Evolutionary conservation across 805 yeast genomes (phyloP), one percentile per base, ranked within the genome.

Genomic region (Kurtzmaniella cleridarum): DNA sequence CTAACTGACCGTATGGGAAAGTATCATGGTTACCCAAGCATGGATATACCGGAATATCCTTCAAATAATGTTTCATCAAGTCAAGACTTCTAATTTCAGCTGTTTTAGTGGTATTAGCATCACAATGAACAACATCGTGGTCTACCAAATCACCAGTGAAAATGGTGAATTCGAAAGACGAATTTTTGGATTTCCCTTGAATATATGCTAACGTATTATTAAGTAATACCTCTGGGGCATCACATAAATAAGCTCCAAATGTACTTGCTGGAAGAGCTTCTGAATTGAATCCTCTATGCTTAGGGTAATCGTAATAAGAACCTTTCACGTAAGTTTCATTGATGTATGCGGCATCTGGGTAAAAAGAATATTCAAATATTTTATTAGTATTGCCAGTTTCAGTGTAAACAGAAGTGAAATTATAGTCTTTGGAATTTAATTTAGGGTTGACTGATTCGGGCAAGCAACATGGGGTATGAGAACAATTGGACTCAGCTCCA

Each of bases 101-200:
- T 7, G 72, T 85, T 6, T 69, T 86, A 44, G 85, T 89, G 42
- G 77, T 74, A 31, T 79, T 84, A 33, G 74, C 65, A 35, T 73
- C 72, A 50, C 72, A 68, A 34, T 69, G 66, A 10, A 64, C 51
- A 41, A 73, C 77, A 47, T 76, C 80, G 51, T 82, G 90, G 54
- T 82, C 88, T 39, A 81, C 82, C 53, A 81, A 66, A 51, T 82
- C 90, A 41, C 89, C 89, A 3, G 88, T 82, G 66, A 82, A 82
- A 29, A 82, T 57, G 2, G 82, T 71, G 51, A 81, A 81, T 38
- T 79, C 81, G 48, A 73, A 81, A 7, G 63, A 48, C 28, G 69
- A 44, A 30, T 62, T 51, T 9, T 56, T 47, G 12, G 55, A 41
- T 27, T 55, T 40, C 40, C 65, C 60, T 43, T 59, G 58, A 36